phyloP scores from a whole-genome alignment of 1,284 basidiomycete genomes.

The Boletus sp. region DNA sequence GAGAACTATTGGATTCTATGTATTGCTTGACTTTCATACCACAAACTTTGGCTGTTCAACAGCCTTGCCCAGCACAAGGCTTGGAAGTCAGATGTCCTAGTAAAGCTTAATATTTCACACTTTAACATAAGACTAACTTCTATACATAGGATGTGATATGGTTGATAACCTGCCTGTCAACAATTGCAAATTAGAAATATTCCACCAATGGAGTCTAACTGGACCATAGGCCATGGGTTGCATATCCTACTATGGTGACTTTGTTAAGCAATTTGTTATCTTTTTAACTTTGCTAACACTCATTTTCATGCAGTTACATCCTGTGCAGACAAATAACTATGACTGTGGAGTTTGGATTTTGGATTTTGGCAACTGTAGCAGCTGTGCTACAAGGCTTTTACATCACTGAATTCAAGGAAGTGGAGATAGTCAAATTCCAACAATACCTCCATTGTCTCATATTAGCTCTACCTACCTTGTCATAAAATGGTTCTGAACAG shows the following conservation, averaged over 20 bases:
- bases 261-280: background rate
- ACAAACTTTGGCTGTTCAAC: slow-evolving; percentile 10
- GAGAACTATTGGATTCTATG: slow-evolving; percentile 7
- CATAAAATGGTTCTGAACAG: background rate
- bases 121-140: no score
- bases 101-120: background rate
- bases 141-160: background rate
- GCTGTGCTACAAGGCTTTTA: slow-evolving; percentile 2
- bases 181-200: background rate
- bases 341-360: slow-evolving; percentile 1
- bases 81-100: slow-evolving; percentile 1
- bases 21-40: background rate
- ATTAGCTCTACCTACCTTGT: background rate
- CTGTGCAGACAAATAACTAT: background rate
- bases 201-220: background rate
- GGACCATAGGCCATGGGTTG: slow-evolving; percentile 5
- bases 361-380: slow-evolving; percentile 5
- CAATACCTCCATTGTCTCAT: background rate
- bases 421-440: slow-evolving; percentile 1
- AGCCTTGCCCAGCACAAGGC: slow-evolving; percentile 3
- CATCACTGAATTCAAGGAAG: slow-evolving; percentile 2
- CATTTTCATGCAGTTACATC: background rate
- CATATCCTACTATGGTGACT: slow-evolving; percentile 2
- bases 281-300: background rate
- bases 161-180: slow-evolving; percentile 1